Base-by-base conservation (phyloP, 176 grass and related monocot genomes). In the Alloteropsis semialata region DNA sequence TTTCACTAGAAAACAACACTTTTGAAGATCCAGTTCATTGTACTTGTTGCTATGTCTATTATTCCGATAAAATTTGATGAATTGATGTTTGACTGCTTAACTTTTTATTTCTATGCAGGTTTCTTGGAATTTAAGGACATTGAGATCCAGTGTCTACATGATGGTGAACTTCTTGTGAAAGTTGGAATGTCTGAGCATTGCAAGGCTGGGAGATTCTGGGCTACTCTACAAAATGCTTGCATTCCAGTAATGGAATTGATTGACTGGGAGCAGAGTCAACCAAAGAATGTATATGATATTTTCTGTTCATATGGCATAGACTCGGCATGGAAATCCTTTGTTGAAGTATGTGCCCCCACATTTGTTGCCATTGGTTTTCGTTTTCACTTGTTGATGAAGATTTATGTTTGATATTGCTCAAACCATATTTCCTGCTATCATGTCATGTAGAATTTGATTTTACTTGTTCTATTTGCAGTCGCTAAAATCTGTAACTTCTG, bases 171-270 rank as follows among this genome's bases (percentile, higher is more conserved):
- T 89, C 79, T 84, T 68, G 78, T 95, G 65, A 90, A 84, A 85
- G 92, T 98, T 82, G 43, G 63, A 72, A 93, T 93, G 86, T 93
- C 96, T 80, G 89, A 95, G 36, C 82, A 81, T 81, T 93, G 86
- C 76, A 78, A 77, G 57, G 81, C 46, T 30, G 96, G 91, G 59
- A 84, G 74, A 44, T 93, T 93, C 41, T 98, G 96, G 92, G 63
- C 41, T 53, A 78, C 82, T 75, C 41, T 98, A 44, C 92, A 95
- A 88, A 87, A 85, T 91, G 91, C 90, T 83, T 98, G 96, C 72
- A 78, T 93, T 61, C 90, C 87, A 65, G 76, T 98, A 82, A 86
- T 93, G 85, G 87, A 90, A 49, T 87, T 95, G 59, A 98, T 98
- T 80, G 90, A 98, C 81, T 98, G 96, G 96, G 76, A 92, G 48